phyloP scores from a whole-genome alignment of 2,329 filamentous ascomycete species.

The Coniella lustricola region DNA sequence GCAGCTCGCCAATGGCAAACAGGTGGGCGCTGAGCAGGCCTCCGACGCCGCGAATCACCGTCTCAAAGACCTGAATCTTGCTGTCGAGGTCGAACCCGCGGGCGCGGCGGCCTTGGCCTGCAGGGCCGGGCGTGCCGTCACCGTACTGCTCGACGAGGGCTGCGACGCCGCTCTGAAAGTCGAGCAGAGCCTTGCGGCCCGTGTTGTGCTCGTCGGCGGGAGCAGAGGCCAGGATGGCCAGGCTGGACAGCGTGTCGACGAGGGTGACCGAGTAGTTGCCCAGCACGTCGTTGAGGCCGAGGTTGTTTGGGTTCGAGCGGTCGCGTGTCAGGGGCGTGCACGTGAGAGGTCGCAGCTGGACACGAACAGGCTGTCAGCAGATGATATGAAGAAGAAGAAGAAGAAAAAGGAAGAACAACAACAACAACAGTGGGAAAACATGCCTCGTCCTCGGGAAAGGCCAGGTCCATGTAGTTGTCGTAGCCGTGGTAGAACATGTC shows the following conservation, averaged over 20 bases:
- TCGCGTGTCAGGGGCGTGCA: constrained; percentile 83
- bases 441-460: constrained; percentile 91
- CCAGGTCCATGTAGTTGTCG: constrained; percentile 88
- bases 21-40: constrained; percentile 88
- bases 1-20: constrained; percentile 85
- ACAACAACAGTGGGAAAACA: constrained; percentile 4
- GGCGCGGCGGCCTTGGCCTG: constrained; percentile 63
- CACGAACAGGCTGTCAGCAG: constrained; percentile 7
- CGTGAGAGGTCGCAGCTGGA: constrained; percentile 76
- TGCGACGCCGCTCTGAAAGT: constrained; percentile 76
- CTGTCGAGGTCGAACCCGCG: constrained; percentile 91
- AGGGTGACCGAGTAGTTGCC: constrained; percentile 96
- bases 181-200: constrained; percentile 54
- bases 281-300: constrained; percentile 89
- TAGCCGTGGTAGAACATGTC: constrained; percentile 96
- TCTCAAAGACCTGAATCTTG: constrained; percentile 98
- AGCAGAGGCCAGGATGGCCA: constrained; percentile 82
- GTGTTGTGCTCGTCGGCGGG: constrained; percentile 47
- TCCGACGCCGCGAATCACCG: constrained; percentile 86
- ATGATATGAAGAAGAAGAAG: no score
- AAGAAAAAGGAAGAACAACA: neutral
- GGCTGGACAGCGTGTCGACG: constrained; percentile 88
- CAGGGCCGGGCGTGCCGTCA: constrained; percentile 64
- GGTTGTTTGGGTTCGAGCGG: constrained; percentile 66
- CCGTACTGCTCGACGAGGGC: constrained; percentile 78